phyloP scores from a whole-genome alignment of 495 filamentous ascomycete species.

The Trichoderma erinaceum region DNA sequence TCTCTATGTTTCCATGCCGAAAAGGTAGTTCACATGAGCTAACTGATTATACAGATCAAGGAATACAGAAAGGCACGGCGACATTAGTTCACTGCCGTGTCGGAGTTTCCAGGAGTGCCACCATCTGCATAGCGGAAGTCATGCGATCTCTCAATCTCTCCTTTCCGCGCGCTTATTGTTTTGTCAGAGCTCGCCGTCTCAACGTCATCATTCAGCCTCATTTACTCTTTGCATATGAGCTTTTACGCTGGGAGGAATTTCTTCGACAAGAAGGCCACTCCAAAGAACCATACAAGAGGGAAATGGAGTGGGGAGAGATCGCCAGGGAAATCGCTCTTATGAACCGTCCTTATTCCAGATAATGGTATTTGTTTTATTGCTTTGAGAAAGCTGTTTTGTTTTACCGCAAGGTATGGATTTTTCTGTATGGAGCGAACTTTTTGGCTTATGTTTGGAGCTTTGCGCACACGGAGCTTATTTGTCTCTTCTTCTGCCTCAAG shows the following conservation, averaged over 20 bases:
- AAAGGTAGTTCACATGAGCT: background rate
- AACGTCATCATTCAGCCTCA: conserved; percentile 62
- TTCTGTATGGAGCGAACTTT: background rate
- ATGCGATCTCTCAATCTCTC: conserved; percentile 76
- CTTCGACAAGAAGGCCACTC: conserved; percentile 36
- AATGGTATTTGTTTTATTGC: conserved; percentile 7
- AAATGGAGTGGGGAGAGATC: conserved; percentile 87
- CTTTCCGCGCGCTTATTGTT: conserved; percentile 93
- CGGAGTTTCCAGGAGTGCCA: conserved; percentile 89
- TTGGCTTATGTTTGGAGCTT: background rate
- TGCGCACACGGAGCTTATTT: background rate
- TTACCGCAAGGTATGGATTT: background rate
- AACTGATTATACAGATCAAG: conserved; percentile 51
- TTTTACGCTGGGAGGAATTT: conserved; percentile 90
- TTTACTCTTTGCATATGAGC: conserved; percentile 56
- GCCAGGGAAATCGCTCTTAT: conserved; percentile 86
- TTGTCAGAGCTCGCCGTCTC: conserved; percentile 82
- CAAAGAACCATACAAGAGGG: conserved; percentile 45
- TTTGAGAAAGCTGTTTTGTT: background rate
- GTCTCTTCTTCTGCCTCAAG: background rate
- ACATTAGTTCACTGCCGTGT: conserved; percentile 96
- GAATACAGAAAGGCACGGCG: conserved; percentile 66
- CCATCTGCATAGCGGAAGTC: conserved; percentile 96
- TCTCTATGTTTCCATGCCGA: conserved; percentile 13
- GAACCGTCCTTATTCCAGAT: conserved; percentile 83